These are phyloP conservation scores for Blastobotrys peoriensis DNA, from an alignment of 805 yeast species.

Conservation along the genomic window DNA sequence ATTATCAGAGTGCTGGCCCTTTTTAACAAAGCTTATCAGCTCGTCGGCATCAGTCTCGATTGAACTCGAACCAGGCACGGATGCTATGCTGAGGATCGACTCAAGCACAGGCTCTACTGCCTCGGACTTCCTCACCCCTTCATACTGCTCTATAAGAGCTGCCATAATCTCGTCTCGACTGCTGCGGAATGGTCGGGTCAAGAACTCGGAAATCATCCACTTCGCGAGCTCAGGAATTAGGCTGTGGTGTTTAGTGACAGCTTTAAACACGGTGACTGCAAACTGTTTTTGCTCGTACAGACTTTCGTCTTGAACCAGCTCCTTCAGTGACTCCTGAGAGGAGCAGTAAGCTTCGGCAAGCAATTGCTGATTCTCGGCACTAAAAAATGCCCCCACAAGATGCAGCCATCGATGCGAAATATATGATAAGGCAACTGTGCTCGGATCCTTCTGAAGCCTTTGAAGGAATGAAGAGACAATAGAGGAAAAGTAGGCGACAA, in stretches of 20 bases:
- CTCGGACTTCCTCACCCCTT: no score
- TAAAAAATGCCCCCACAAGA: neutral
- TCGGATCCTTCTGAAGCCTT: neutral
- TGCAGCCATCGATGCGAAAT: neutral
- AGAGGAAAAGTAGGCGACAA: neutral
- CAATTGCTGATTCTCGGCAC: neutral
- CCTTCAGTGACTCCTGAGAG: neutral
- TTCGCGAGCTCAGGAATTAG: constrained; percentile 1
- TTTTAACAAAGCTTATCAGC: neutral
- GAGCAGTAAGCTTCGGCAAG: neutral
- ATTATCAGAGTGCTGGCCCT: neutral
- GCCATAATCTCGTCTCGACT: neutral
- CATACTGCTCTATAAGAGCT: neutral
- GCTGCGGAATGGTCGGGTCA: constrained; percentile 21
- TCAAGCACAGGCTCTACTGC: no score
- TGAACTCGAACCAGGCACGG: neutral
- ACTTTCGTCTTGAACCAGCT: neutral
- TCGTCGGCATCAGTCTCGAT: neutral
- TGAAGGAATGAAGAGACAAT: neutral
- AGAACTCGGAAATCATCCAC: constrained; percentile 30
- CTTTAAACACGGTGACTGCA: neutral
- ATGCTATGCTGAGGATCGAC: neutral
- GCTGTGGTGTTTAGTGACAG: neutral
- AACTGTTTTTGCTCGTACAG: neutral
- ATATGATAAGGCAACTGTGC: neutral